These are phyloP conservation scores for Fraxinus angustifolia DNA, from an alignment of 305 asterid genomes.

Conservation along the genomic window DNA sequence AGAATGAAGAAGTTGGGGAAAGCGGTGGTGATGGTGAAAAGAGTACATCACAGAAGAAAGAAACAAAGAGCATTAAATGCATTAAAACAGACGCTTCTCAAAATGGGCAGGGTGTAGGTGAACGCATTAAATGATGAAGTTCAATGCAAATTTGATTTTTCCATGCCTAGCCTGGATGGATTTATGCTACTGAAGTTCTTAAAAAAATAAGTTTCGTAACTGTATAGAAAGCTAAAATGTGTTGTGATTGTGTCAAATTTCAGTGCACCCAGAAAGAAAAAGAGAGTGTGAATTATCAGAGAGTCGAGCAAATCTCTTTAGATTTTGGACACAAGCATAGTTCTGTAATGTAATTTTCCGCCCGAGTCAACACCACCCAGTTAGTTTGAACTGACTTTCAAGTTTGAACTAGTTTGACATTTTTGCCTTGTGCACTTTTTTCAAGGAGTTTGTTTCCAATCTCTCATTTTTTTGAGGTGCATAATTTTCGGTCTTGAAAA, in stretches of 20 bases:
- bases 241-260: not conserved
- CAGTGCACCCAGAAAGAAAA: not conserved
- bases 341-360: not conserved
- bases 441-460: not conserved
- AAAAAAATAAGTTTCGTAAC: not conserved
- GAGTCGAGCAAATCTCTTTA: not conserved
- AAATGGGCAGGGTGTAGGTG: slow-evolving; percentile 38
- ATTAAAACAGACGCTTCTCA: slow-evolving; percentile 31
- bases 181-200: slow-evolving; percentile 22
- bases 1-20: slow-evolving; percentile 23
- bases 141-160: slow-evolving; percentile 35
- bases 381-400: not conserved
- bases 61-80: slow-evolving; percentile 33
- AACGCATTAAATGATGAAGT: slow-evolving; percentile 40
- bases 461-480: not conserved
- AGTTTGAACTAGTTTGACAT: not conserved
- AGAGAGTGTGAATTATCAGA: not conserved
- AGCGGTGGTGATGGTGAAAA: slow-evolving; percentile 19
- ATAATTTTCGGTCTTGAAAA: too few relatives aligned
- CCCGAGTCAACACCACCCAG: not conserved
- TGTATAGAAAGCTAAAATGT: not conserved
- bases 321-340: not conserved
- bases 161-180: slow-evolving; percentile 37
- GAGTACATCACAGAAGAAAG: slow-evolving; percentile 14
- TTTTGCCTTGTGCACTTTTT: not conserved